phyloP scores from a whole-genome alignment of 225 moss, liverwort and hornwort genomes.

The Ulota crispa region DNA sequence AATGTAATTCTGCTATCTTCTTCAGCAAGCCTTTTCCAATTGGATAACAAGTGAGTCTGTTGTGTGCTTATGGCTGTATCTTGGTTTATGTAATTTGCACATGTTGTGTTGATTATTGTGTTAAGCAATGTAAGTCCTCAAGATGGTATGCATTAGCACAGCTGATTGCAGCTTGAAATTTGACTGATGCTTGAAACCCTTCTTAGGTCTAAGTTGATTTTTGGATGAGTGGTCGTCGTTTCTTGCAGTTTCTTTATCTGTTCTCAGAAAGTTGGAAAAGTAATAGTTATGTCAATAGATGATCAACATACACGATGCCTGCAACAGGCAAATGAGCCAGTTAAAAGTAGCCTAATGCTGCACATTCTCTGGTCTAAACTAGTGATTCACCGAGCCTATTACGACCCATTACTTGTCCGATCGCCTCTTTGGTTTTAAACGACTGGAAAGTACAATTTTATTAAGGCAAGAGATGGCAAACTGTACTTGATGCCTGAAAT shows the following conservation, averaged over 20 bases:
- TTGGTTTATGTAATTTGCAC: not conserved
- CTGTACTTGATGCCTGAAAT: constrained; percentile 46
- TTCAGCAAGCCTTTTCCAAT: not conserved
- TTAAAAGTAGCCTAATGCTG: constrained; percentile 62
- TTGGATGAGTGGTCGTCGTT: not conserved
- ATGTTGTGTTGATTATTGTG: not conserved
- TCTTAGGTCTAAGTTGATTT: not conserved
- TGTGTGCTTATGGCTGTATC: not conserved
- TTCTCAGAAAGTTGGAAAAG: not conserved
- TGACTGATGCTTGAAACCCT: constrained; percentile 24
- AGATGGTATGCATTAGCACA: constrained; percentile 1
- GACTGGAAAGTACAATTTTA: not conserved
- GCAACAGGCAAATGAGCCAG: constrained; percentile 29
- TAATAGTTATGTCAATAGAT: constrained; percentile 35
- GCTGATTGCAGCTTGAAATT: constrained; percentile 27
- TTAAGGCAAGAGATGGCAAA: constrained; percentile 50
- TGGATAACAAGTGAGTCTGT: not conserved
- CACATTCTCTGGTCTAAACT: not conserved
- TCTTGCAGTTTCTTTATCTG: not conserved
- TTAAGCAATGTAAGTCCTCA: constrained; percentile 16
- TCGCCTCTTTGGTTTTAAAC: not conserved
- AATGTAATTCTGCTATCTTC: not conserved
- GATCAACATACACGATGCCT: constrained; percentile 41
- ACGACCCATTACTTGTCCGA: not conserved
- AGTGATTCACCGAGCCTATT: not conserved